phyloP scores from a whole-genome alignment of 192 early-diverging fungal genomes.

The Coemansia sp. region DNA sequence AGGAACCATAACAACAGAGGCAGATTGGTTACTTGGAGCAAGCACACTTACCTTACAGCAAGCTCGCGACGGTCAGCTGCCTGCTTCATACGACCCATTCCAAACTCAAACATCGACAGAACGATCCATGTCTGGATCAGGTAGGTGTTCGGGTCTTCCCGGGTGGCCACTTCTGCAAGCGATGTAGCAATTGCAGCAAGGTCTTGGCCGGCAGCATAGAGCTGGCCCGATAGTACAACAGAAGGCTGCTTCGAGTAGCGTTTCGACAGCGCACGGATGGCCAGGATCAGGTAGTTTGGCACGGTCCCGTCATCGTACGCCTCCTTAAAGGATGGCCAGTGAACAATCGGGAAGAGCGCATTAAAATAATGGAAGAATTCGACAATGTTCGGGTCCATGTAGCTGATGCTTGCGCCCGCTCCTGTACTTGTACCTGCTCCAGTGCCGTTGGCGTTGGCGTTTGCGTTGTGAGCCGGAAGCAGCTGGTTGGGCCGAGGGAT shows the following conservation, averaged over 20 bases:
- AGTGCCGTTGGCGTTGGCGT: not conserved
- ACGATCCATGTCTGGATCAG: conserved; percentile 56
- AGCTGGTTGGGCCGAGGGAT: conserved; percentile 43
- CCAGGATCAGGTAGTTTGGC: conserved; percentile 55
- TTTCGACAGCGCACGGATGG: conserved; percentile 53
- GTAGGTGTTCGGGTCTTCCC: conserved; percentile 56
- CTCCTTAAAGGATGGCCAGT: conserved; percentile 57
- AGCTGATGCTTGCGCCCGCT: conserved; percentile 22
- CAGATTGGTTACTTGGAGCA: not conserved
- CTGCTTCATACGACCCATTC: conserved; percentile 51
- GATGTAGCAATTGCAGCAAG: conserved; percentile 55
- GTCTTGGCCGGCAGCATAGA: conserved; percentile 52
- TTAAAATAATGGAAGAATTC: conserved; percentile 57
- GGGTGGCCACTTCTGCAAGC: conserved; percentile 51
- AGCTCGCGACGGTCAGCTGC: conserved; percentile 54
- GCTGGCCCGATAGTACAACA: conserved; percentile 48
- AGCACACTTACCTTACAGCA: conserved; percentile 43
- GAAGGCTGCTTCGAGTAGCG: conserved; percentile 57
- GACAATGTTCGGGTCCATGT: conserved; percentile 52
- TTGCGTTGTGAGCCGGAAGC: conserved; percentile 1
- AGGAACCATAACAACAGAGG: not conserved
- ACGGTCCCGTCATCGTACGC: conserved; percentile 56
- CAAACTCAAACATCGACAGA: conserved; percentile 55
- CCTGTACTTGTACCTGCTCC: not conserved
- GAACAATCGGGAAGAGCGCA: conserved; percentile 53